These are phyloP conservation scores for Knoxdaviesia capensis DNA, from an alignment of 2,329 filamentous ascomycete genomes.

Conservation along the genomic window DNA sequence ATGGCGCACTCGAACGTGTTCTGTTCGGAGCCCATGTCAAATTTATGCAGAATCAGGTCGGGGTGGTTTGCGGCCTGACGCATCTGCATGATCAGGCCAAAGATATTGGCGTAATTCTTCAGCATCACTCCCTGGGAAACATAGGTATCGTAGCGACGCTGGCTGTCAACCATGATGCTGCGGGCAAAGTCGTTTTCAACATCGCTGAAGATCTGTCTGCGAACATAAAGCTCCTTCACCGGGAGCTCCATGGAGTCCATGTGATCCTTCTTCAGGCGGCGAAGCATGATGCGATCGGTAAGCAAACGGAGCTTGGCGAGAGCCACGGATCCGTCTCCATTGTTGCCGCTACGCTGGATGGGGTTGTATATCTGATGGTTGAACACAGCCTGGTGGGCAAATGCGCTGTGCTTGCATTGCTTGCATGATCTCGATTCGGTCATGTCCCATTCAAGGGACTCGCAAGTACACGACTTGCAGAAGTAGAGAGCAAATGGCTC, in stretches of 20 bases:
- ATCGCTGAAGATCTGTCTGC: slow-evolving; percentile 91
- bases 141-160: slow-evolving; percentile 85
- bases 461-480: slow-evolving; percentile 71
- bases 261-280: slow-evolving; percentile 83
- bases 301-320: slow-evolving; percentile 71
- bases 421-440: slow-evolving; percentile 51
- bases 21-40: background rate
- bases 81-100: slow-evolving; percentile 98
- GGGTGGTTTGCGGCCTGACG: slow-evolving; percentile 93
- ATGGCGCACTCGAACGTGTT: slow-evolving; percentile 74
- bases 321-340: slow-evolving; percentile 42
- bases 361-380: slow-evolving; percentile 91
- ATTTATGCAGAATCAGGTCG: slow-evolving; percentile 76
- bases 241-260: slow-evolving; percentile 91
- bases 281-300: slow-evolving; percentile 86
- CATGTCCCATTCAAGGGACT: slow-evolving; percentile 66
- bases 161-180: slow-evolving; percentile 85
- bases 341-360: slow-evolving; percentile 41
- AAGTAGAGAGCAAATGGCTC: slow-evolving; percentile 84
- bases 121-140: slow-evolving; percentile 85
- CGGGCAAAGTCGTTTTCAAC: slow-evolving; percentile 89
- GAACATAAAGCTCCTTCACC: slow-evolving; percentile 79
- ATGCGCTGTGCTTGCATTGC: slow-evolving; percentile 35
- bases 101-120: slow-evolving; percentile 98
- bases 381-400: slow-evolving; percentile 41